Conservation (phyloP, 441 rosid genomes). For the Gossypium armourianum region DNA sequence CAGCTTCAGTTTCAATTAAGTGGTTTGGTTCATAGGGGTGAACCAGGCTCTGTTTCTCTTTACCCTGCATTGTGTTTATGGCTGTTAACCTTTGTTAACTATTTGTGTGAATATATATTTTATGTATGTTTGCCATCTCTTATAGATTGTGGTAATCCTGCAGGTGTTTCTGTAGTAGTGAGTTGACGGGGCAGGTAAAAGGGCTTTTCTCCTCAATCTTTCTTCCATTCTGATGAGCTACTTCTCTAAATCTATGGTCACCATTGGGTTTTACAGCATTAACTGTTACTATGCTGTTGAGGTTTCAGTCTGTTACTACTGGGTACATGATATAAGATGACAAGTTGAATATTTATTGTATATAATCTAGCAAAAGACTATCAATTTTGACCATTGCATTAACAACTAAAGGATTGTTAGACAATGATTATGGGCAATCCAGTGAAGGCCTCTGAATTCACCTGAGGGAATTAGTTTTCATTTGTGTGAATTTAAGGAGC, state of each 20-base stretch:
- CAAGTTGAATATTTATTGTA: not conserved
- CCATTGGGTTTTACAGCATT: not conserved
- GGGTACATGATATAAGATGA: not conserved
- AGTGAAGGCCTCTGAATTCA: not conserved
- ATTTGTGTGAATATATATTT: not conserved
- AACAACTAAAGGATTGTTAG: not conserved
- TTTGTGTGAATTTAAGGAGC: not conserved
- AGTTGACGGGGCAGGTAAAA: constrained; percentile 59
- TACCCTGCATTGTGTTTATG: not conserved
- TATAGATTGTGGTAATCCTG: constrained; percentile 9
- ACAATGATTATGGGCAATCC: not conserved
- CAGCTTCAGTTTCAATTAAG: not conserved
- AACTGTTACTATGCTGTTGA: not conserved
- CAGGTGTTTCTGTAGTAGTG: constrained; percentile 63
- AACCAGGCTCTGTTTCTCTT: not conserved
- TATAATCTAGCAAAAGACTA: not conserved
- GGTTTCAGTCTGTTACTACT: not conserved
- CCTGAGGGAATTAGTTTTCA: not conserved
- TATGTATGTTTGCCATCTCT: constrained; percentile 22
- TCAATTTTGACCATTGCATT: not conserved
- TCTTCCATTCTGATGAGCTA: not conserved
- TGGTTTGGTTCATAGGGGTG: not conserved
- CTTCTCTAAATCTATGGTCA: not conserved
- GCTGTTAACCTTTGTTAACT: constrained; percentile 36
- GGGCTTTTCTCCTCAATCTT: not conserved